A percentile compares a stretch with the other conserved stretches of the same genome.
phyloP scores from a whole-genome alignment of 768 basidiomycete species.

The Crassisporium funariophilum region DNA sequence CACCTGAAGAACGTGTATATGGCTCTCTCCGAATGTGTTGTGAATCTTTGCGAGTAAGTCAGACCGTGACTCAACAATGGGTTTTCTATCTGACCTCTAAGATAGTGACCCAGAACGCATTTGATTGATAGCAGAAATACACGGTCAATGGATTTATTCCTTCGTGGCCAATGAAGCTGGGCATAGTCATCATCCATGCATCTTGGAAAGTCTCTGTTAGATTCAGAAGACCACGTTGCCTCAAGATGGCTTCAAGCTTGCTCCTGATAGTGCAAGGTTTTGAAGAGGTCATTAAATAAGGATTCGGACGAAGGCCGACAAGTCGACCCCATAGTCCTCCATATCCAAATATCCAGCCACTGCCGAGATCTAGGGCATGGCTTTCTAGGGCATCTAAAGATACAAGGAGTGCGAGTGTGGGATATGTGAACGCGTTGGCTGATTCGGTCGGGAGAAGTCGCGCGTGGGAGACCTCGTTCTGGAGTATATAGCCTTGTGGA shows the following conservation, averaged over 20 bases:
- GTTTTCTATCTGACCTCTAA: slow-evolving; percentile 50
- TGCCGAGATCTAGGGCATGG: slow-evolving; percentile 44
- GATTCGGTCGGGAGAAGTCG: slow-evolving; percentile 50
- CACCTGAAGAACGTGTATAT: slow-evolving; percentile 56
- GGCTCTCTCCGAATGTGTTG: slow-evolving; percentile 75
- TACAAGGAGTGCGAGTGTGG: slow-evolving; percentile 56
- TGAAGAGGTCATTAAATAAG: slow-evolving; percentile 41
- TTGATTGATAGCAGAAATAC: slow-evolving; percentile 58
- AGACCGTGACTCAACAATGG: background rate
- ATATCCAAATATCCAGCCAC: slow-evolving; percentile 58
- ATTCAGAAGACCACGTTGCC: slow-evolving; percentile 25
- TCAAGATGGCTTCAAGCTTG: slow-evolving; percentile 43
- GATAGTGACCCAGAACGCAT: slow-evolving; percentile 43
- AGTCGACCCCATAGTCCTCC: slow-evolving; percentile 46
- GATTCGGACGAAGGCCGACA: slow-evolving; percentile 45
- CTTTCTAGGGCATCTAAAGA: slow-evolving; percentile 56
- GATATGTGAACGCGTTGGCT: slow-evolving; percentile 61
- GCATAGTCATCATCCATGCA: slow-evolving; percentile 78
- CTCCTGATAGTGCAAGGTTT: slow-evolving; percentile 33
- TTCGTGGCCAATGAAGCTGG: slow-evolving; percentile 63
- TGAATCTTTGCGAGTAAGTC: slow-evolving; percentile 54
- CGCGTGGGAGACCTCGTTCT: slow-evolving; percentile 54
- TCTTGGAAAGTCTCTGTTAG: slow-evolving; percentile 37
- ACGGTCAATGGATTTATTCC: slow-evolving; percentile 74
- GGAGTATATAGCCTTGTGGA: slow-evolving; percentile 44